phyloP scores from a whole-genome alignment of 2,329 filamentous ascomycete genomes.

The Didymellaceae sp. region DNA sequence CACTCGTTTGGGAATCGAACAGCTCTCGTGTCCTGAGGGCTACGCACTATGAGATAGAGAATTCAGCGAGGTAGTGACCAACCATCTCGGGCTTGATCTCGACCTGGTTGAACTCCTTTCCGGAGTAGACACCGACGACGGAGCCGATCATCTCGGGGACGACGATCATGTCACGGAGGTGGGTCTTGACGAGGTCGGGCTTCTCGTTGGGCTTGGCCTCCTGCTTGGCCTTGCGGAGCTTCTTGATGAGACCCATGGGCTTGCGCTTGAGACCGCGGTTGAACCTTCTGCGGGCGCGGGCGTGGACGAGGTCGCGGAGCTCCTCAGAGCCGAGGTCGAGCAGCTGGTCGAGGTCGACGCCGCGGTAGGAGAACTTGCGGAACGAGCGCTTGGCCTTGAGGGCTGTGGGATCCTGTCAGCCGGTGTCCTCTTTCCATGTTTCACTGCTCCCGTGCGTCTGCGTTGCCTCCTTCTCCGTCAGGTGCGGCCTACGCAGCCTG shows the following conservation, averaged over 20 bases:
- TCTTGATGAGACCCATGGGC: constrained; percentile 99
- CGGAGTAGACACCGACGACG: constrained; percentile 99
- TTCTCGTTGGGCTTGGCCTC: constrained; percentile 85
- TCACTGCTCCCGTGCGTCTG: constrained; percentile 1
- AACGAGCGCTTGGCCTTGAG: constrained; percentile 99
- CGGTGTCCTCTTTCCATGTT: constrained; percentile 21
- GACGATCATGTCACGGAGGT: constrained; percentile 99
- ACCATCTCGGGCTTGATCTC: constrained; percentile 99
- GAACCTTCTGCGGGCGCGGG: constrained; percentile 97
- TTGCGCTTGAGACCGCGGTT: constrained; percentile 99
- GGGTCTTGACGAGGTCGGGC: constrained; percentile 98
- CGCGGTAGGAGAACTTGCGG: constrained; percentile 99
- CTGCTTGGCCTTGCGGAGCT: constrained; percentile 87
- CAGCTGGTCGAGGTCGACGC: constrained; percentile 99
- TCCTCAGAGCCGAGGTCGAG: constrained; percentile 98
- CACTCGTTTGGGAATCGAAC: neutral
- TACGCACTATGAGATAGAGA: constrained; percentile 99
- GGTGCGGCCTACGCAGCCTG: neutral
- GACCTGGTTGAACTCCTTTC: constrained; percentile 99
- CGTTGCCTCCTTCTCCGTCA: constrained; percentile 9
- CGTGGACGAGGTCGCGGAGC: constrained; percentile 99
- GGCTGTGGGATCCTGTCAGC: constrained; percentile 63
- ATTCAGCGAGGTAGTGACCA: constrained; percentile 98
- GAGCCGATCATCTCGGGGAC: constrained; percentile 99
- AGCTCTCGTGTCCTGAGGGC: neutral